A percentile compares a stretch with the other conserved stretches of the same genome.
Conservation (phyloP, 2,329 filamentous ascomycete genomes). For the Fusarium albidum region DNA sequence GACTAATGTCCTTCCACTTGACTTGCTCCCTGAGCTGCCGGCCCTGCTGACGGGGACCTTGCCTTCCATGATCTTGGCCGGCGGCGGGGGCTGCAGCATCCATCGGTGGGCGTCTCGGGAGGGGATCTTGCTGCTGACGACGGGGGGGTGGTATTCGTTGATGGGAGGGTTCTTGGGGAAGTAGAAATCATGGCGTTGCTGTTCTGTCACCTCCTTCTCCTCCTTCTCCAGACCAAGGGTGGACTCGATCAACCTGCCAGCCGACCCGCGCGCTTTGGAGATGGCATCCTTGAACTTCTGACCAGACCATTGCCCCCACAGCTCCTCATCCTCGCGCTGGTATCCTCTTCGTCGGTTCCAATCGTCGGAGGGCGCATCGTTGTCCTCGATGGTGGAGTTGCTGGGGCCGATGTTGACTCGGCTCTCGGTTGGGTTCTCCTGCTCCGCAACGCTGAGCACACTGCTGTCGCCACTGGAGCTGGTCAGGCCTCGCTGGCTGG, state of each 20-base stretch:
- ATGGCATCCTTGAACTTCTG: constrained; percentile 67
- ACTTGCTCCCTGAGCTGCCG: constrained; percentile 63
- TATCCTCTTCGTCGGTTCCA: constrained; percentile 80
- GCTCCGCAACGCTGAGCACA: constrained; percentile 48
- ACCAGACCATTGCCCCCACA: constrained; percentile 75
- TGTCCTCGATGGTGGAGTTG: constrained; percentile 48
- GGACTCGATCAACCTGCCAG: constrained; percentile 61
- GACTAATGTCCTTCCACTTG: constrained; percentile 55
- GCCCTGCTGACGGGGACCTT: constrained; percentile 76
- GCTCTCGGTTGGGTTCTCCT: constrained; percentile 50
- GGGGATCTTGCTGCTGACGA: constrained; percentile 78
- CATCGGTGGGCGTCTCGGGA: constrained; percentile 78
- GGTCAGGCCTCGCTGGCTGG: constrained; percentile 67
- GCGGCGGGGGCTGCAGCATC: constrained; percentile 95
- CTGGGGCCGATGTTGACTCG: constrained; percentile 44
- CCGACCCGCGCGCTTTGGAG: constrained; percentile 65
- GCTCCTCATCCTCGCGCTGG: constrained; percentile 86
- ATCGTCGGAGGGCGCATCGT: constrained; percentile 52
- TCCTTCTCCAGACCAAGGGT: constrained; percentile 61
- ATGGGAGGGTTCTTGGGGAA: constrained; percentile 73
- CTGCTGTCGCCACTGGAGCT: constrained; percentile 65
- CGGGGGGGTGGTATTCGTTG: constrained; percentile 86
- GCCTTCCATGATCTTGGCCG: constrained; percentile 89
- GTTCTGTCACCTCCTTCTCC: constrained; percentile 60
- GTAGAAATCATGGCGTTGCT: constrained; percentile 68